These are phyloP conservation scores for Naganishia vishniacii DNA, from an alignment of 768 basidiomycete genomes.

Conservation along the genomic window DNA sequence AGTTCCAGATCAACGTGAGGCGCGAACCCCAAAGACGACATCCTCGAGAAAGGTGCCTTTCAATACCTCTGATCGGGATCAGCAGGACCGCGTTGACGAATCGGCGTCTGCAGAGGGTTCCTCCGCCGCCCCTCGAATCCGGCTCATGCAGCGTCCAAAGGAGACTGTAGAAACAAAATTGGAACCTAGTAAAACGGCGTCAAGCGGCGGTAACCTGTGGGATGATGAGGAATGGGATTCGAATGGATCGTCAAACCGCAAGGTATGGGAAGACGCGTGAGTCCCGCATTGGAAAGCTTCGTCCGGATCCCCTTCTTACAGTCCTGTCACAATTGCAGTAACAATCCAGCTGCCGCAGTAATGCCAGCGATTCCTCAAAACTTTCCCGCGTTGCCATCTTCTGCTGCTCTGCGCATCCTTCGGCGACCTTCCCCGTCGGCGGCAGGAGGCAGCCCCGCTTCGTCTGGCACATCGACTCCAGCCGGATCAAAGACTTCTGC, in stretches of 20 bases:
- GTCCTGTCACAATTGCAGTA: neutral
- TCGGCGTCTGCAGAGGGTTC: neutral
- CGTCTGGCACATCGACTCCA: slow-evolving; percentile 24
- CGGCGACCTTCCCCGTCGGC: slow-evolving; percentile 23
- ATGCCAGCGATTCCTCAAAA: slow-evolving; percentile 20
- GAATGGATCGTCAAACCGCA: slow-evolving; percentile 12
- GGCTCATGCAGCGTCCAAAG: slow-evolving; percentile 16
- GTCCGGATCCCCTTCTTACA: neutral
- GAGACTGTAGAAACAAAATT: neutral
- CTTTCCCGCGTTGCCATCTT: slow-evolving; percentile 20
- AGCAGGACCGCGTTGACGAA: neutral
- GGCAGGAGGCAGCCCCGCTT: slow-evolving; percentile 4
- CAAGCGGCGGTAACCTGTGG: neutral
- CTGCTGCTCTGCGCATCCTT: slow-evolving; percentile 22
- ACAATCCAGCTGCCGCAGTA: neutral
- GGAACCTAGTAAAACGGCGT: neutral
- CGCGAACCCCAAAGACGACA: neutral
- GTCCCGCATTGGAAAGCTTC: neutral
- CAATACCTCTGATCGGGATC: neutral
- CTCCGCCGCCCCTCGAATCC: neutral
- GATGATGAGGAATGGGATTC: slow-evolving; percentile 16
- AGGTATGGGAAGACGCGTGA: slow-evolving; percentile 26
- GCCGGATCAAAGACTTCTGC: slow-evolving; percentile 11
- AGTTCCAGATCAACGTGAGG: neutral
- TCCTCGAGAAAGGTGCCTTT: neutral